phyloP scores from a whole-genome alignment of 805 yeast species.

The Sugiyamaella smithiae region DNA sequence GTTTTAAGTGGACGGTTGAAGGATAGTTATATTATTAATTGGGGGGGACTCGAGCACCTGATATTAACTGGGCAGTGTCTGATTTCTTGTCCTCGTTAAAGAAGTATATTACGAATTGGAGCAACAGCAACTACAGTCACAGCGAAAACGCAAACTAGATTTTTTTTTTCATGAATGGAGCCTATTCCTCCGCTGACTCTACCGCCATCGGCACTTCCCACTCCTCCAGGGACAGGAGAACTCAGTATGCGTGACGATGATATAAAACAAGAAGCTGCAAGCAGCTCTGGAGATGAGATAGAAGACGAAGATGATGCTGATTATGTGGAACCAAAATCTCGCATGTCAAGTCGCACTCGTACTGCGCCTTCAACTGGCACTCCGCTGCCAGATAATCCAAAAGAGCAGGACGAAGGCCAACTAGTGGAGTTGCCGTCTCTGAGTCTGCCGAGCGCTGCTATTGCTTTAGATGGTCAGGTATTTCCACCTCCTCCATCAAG shows the following conservation, averaged over 20 bases:
- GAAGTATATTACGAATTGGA: too few species aligned
- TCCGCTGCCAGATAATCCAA: conserved; percentile 6
- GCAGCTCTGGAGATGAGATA: background rate
- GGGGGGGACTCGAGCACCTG: too few species aligned
- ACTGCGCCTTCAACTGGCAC: conserved; percentile 10
- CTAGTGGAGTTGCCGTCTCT: conserved; percentile 12
- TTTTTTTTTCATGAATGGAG: background rate
- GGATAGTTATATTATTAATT: too few species aligned
- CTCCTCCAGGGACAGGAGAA: conserved; percentile 10
- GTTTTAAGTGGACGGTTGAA: too few species aligned
- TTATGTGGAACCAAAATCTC: background rate
- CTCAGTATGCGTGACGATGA: background rate
- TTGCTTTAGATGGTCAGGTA: conserved; percentile 13
- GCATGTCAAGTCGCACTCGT: background rate
- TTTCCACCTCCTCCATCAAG: conserved; percentile 23
- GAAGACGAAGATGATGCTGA: conserved; percentile 7
- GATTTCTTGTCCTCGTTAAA: too few species aligned
- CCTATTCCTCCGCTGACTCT: background rate
- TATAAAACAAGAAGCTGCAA: background rate
- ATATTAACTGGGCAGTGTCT: too few species aligned
- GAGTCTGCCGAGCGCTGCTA: conserved; percentile 16
- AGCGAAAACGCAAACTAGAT: too few species aligned
- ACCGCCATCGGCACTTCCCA: conserved; percentile 11
- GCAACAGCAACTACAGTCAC: too few species aligned
- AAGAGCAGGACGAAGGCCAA: background rate